Percentiles rank a stretch among this genome's conserved stretches.
phyloP scores from a whole-genome alignment of 2,329 filamentous ascomycete species.

The Coccinonectria pachysandricola region DNA sequence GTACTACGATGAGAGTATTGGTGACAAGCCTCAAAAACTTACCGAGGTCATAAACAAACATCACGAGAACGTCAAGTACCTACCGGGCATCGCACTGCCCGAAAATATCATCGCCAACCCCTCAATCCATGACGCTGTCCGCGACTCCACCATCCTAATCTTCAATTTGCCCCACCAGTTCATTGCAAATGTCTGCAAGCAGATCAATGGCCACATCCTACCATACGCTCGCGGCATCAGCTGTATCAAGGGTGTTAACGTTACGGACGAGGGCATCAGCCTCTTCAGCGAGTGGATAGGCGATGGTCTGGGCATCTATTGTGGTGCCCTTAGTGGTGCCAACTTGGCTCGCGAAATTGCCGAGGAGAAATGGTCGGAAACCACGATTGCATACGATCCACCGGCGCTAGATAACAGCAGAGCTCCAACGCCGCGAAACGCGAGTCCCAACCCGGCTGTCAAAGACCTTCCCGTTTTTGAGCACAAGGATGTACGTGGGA shows the following conservation, averaged over 20 bases:
- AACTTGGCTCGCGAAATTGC: constrained; percentile 96
- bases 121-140: constrained; percentile 68
- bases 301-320: constrained; percentile 86
- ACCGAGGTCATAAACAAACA: constrained; percentile 81
- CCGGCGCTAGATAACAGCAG: constrained; percentile 73
- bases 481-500: constrained; percentile 60
- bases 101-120: constrained; percentile 77
- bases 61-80: constrained; percentile 97
- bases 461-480: constrained; percentile 46
- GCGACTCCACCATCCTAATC: constrained; percentile 76
- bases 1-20: constrained; percentile 56
- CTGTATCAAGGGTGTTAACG: constrained; percentile 96
- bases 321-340: constrained; percentile 86
- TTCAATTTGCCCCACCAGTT: constrained; percentile 98
- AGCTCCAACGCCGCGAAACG: constrained; percentile 45
- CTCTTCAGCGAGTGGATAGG: constrained; percentile 95
- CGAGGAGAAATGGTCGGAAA: constrained; percentile 92
- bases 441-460: constrained; percentile 38
- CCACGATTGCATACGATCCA: constrained; percentile 91
- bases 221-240: constrained; percentile 90
- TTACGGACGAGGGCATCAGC: constrained; percentile 73
- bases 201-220: constrained; percentile 77
- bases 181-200: constrained; percentile 75
- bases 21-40: constrained; percentile 69
- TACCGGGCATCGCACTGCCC: constrained; percentile 78